These are phyloP conservation scores for Aspergillus funiculosus DNA, from an alignment of 495 filamentous ascomycete species.

Conservation along the genomic window DNA sequence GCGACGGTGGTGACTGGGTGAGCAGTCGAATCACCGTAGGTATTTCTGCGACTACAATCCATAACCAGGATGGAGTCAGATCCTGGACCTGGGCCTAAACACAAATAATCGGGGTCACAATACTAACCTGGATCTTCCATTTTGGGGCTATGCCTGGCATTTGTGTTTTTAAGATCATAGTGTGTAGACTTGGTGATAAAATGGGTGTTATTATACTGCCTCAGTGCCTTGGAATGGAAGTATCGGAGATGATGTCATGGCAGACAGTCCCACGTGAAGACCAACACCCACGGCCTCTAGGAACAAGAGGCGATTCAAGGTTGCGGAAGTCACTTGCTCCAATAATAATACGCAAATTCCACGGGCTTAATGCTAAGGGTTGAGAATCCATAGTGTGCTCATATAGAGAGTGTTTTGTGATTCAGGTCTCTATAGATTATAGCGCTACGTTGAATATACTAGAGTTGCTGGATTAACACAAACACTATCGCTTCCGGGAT, in stretches of 20 bases:
- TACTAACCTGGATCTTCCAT: conserved; percentile 41
- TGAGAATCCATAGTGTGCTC: not conserved
- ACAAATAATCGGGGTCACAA: not conserved
- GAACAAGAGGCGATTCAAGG: not conserved
- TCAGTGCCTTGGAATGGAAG: not conserved
- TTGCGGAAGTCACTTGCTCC: no score
- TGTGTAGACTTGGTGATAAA: not conserved
- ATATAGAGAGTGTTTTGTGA: no score
- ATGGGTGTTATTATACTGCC: not conserved
- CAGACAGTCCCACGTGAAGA: not conserved
- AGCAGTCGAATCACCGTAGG: conserved; percentile 57
- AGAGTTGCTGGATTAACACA: no score
- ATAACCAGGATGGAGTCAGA: conserved; percentile 1
- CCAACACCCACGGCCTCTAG: not conserved
- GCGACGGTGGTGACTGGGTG: conserved; percentile 55
- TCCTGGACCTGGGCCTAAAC: not conserved
- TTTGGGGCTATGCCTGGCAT: conserved; percentile 2
- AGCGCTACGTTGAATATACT: no score
- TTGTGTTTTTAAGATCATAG: not conserved
- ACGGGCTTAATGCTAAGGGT: no score
- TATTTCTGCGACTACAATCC: conserved; percentile 47
- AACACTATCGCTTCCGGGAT: conserved; percentile 42
- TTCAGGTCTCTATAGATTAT: no score
- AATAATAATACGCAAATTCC: no score
- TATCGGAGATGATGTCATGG: conserved; percentile 6